A percentile compares a stretch with the other conserved stretches of the same genome.
Conservation (phyloP, 2,329 filamentous ascomycete species). For the Fusarium oxysporum region DNA sequence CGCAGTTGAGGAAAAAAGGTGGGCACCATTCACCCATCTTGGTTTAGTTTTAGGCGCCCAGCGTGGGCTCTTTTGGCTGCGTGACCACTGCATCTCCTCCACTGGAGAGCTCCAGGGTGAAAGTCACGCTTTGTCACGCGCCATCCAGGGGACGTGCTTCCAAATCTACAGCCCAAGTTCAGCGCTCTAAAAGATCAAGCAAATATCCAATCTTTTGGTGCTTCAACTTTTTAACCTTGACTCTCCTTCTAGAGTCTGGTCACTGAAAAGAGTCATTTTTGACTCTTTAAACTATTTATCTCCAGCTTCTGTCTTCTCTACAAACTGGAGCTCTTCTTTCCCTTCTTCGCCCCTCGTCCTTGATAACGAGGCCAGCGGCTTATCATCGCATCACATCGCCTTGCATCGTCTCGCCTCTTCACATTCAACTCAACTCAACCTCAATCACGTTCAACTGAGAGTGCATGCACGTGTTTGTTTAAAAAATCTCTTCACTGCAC, state of each 20-base stretch:
- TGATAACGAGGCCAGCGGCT: conserved; percentile 43
- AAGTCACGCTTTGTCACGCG: conserved; percentile 44
- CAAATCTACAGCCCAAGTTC: conserved; percentile 19
- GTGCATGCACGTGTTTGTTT: conserved; percentile 8
- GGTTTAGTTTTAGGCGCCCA: conserved; percentile 3
- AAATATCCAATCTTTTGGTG: not conserved
- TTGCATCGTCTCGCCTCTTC: conserved; percentile 27
- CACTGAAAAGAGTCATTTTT: not conserved
- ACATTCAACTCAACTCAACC: conserved; percentile 20
- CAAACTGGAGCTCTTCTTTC: conserved; percentile 18
- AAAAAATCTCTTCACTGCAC: conserved; percentile 4
- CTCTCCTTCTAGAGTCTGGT: not conserved
- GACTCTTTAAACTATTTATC: not conserved
- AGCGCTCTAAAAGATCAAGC: not conserved
- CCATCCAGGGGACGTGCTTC: conserved; percentile 34
- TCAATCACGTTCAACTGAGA: conserved; percentile 12
- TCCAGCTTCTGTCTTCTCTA: conserved; percentile 6
- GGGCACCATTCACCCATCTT: conserved; percentile 30
- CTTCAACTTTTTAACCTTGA: not conserved
- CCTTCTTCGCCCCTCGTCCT: conserved; percentile 30
- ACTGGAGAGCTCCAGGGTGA: conserved; percentile 14
- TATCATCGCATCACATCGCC: conserved; percentile 40
- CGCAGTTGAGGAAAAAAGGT: conserved; percentile 13
- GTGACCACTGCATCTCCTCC: conserved; percentile 33
- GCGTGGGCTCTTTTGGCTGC: conserved; percentile 31